These are phyloP conservation scores for Umbelopsis sp. DNA, from an alignment of 192 early-diverging fungal species.

Conservation along the genomic window DNA sequence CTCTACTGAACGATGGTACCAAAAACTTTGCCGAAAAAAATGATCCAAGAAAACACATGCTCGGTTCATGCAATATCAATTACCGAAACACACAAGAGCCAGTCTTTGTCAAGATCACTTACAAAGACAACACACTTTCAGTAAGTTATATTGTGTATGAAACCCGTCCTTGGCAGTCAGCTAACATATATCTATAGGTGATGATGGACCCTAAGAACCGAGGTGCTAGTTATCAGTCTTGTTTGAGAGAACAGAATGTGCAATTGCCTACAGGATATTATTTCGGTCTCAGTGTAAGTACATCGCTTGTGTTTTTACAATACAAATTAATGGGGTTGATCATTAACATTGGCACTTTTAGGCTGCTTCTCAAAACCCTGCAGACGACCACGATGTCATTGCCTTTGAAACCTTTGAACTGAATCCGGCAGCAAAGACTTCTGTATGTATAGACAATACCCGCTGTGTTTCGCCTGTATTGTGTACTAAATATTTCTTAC, in stretches of 20 bases:
- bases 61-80: conserved; percentile 62
- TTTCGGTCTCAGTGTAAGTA: conserved; percentile 69
- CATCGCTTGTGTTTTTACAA: conserved; percentile 16
- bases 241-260: conserved; percentile 56
- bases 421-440: conserved; percentile 58
- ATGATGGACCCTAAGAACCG: conserved; percentile 55
- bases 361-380: conserved; percentile 39
- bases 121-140: conserved; percentile 57
- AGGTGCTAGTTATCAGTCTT: conserved; percentile 55
- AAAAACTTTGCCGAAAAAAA: conserved; percentile 39
- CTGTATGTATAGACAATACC: conserved; percentile 28
- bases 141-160: conserved; percentile 24
- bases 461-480: neutral
- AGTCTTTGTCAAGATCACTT: conserved; percentile 60
- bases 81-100: conserved; percentile 67
- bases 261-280: conserved; percentile 70
- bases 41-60: conserved; percentile 46
- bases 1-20: conserved; percentile 65
- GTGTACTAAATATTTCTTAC: neutral
- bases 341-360: conserved; percentile 23
- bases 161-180: conserved; percentile 18
- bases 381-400: conserved; percentile 80
- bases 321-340: neutral
- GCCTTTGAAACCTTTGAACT: conserved; percentile 71
- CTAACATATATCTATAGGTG: conserved; percentile 33